Base-by-base conservation (phyloP, 345 rosid species). In the Populus nigra region DNA sequence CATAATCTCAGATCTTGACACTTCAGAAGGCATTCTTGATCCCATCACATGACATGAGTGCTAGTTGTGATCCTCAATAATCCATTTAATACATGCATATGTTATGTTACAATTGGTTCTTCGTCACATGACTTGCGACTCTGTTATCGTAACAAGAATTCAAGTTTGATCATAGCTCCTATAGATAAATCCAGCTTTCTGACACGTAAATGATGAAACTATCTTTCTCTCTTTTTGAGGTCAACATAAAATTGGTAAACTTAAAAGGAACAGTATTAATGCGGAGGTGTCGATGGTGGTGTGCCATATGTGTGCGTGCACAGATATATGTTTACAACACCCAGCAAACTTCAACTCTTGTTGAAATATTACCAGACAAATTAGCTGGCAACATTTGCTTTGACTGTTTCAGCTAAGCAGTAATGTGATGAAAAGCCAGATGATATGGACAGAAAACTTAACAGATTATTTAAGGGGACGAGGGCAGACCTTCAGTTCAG, bases 401-500 rank as follows among this genome's bases (percentile, higher is more conserved):
- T n/a, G 16, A 50, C 7, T 39, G 43, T 39, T 39, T 39, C 8
- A 39, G 43, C 47, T 43, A 43, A 5, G 49, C 65, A 22, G 25
- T 22, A 69, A 13, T 38, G 22, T 31, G 15, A 53, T 33, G 3
- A 61, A 69, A 20, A 74, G 59, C 9, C 23, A n/a, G n/a, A 57
- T 7, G 65, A 65, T 23, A 72, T n/a, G 27, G 71, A 61, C 43
- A 55, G 31, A 27, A 23, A 8, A 15, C 12, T 8, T 18, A 15
- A 2, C 31, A 31, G 17, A 63, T 73, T 16, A 76, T 53, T 17
- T 0, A 68, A 49, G 49, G 78, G 45, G 53, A 78, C 0, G 66
- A 29, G 76, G 23, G 31, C 82, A 67, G 39, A 91, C 98, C 93
- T 92, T 93, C 71, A 96, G 85, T 75, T 96, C 96, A 39, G 88